Evolutionary conservation across 257 asterid species (phyloP), one percentile per base, ranked within the genome.

Genomic region (Mitragyna speciosa): DNA sequence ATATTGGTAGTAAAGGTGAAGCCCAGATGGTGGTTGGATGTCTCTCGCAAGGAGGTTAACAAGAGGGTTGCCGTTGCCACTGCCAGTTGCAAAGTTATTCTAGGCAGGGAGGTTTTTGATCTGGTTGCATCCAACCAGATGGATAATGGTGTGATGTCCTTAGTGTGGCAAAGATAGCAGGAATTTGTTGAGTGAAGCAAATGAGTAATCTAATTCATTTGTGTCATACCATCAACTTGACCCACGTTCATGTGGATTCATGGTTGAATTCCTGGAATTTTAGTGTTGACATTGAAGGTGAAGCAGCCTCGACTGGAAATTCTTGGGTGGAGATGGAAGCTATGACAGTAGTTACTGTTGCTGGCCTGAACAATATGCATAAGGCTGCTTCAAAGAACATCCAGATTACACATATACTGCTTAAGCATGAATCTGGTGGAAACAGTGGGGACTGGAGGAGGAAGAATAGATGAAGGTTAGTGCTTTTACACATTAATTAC

Each of bases 321-420:
- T 92, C 98, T 2, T 94, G 98, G 77, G 97, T 92, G 69, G 97
- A 94, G 88, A 94, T 94, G 98, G 98, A 94, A 81, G 95, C 98
- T 14, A 36, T 93, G 87, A 90, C 96, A 4, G 95, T 97, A 10
- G 97, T 90, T 15, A 85, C 90, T 0, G 64, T 93, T 79, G 95
- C 97, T 45, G 94, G 98, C 24, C 90, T 94, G 70, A 93, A 94
- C 76, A 96, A 93, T 82, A 94, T 91, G 97, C 93, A 97, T 84
- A 93, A 93, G 85, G 97, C 95, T 75, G 94, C 91, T 79, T 90
- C 98, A 1, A 94, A 92, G 83, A 89, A 88, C 41, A 94, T 94
- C 41, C 76, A 72, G 71, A 85, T 94, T 72, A 90, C 94, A 7
- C 87, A 91, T 76, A 83, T 92, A 52, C 83, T 83, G 85, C 97